These are phyloP conservation scores for Phyllosticta capitalensis DNA, from an alignment of 2,329 filamentous ascomycete species.

Conservation along the genomic window DNA sequence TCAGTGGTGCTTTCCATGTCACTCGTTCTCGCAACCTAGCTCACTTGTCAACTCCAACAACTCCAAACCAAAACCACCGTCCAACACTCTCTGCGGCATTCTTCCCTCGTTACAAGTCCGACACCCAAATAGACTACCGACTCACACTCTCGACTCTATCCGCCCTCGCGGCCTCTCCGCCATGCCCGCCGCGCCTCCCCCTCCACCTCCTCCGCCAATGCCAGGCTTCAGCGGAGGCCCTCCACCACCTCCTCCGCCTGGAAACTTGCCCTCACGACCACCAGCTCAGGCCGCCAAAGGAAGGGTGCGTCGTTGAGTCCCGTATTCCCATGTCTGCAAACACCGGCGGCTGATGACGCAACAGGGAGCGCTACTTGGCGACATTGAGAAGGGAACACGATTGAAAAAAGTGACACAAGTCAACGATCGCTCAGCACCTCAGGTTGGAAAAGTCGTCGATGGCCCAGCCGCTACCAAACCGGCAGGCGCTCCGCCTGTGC, in stretches of 20 bases:
- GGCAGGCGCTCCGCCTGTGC: conserved; percentile 73
- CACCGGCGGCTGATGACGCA: conserved; percentile 6
- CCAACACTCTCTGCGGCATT: background rate
- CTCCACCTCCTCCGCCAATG: conserved; percentile 55
- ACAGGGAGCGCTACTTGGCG: conserved; percentile 75
- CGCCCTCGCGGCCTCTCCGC: conserved; percentile 5
- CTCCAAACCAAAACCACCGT: background rate
- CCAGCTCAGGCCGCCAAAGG: conserved; percentile 45
- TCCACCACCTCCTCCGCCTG: conserved; percentile 55
- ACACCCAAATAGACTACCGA: background rate
- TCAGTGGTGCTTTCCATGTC: conserved; percentile 2
- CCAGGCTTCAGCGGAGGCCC: conserved; percentile 48
- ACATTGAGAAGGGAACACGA: conserved; percentile 71
- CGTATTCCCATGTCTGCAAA: background rate
- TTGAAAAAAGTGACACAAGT: conserved; percentile 75
- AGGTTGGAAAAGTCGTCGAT: conserved; percentile 49
- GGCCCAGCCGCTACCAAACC: conserved; percentile 45
- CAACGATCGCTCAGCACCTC: conserved; percentile 84
- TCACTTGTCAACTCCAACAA: background rate
- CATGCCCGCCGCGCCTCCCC: conserved; percentile 52
- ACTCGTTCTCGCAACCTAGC: conserved; percentile 6
- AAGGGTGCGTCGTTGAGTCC: conserved; percentile 48
- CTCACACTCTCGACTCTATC: background rate
- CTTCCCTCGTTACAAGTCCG: background rate
- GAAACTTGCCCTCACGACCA: conserved; percentile 49